A percentile compares a stretch with the other conserved stretches of the same genome.
Evolutionary conservation across 805 yeast genomes (phyloP).

Genomic region (Ogataea nakhonphanomensis): DNA sequence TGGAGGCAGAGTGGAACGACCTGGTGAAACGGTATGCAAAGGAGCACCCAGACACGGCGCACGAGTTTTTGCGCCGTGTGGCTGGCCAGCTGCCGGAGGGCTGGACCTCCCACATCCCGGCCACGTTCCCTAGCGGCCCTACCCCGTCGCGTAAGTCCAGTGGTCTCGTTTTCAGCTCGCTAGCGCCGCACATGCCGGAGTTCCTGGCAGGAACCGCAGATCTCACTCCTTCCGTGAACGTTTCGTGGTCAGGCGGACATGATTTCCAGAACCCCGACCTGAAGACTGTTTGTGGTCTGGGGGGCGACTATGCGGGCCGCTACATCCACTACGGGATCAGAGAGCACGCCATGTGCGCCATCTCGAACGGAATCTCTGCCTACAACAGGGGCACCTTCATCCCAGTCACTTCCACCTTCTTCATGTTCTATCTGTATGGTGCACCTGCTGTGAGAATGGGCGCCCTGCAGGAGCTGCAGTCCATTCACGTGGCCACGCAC

Average conservation of each 20-base stretch:
- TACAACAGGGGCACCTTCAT: constrained; percentile 87
- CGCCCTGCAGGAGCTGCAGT: constrained; percentile 77
- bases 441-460: constrained; percentile 85
- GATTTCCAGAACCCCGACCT: constrained; percentile 90
- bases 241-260: constrained; percentile 77
- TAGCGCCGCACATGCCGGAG: constrained; percentile 57
- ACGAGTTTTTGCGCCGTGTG: constrained; percentile 75
- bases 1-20: constrained; percentile 71
- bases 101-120: constrained; percentile 80
- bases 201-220: constrained; percentile 97
- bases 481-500: constrained; percentile 84
- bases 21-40: constrained; percentile 55
- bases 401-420: constrained; percentile 48
- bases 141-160: constrained; percentile 93
- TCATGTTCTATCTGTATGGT: constrained; percentile 83
- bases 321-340: constrained; percentile 97
- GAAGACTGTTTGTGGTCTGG: constrained; percentile 38
- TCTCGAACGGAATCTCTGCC: constrained; percentile 94
- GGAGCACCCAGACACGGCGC: constrained; percentile 73
- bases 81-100: constrained; percentile 71
- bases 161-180: constrained; percentile 68
- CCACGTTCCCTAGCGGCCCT: constrained; percentile 75
- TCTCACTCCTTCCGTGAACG: constrained; percentile 85
- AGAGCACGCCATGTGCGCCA: constrained; percentile 99
- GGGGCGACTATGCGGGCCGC: constrained; percentile 84